Conservation (phyloP, 2,329 filamentous ascomycete genomes). For the Exophiala viscosa region DNA sequence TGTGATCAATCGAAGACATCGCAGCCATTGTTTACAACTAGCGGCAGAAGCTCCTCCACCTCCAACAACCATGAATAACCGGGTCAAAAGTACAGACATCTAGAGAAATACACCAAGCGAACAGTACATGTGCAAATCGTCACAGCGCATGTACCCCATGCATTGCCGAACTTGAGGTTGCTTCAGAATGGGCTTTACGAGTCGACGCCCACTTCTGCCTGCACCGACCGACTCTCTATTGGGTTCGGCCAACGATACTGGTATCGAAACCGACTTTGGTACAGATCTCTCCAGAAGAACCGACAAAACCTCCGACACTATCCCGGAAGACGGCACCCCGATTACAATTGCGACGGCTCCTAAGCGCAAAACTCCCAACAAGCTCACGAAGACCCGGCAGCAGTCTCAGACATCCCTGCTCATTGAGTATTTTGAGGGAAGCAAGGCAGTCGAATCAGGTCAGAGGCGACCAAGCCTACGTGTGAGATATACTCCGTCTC, state of each 20-base stretch:
- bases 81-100: slow-evolving; percentile 6
- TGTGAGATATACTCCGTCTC: slow-evolving; percentile 74
- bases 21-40: slow-evolving; percentile 14
- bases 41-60: neutral
- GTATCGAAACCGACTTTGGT: slow-evolving; percentile 45
- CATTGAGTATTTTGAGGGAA: slow-evolving; percentile 91
- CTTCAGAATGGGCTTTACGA: slow-evolving; percentile 47
- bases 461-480: slow-evolving; percentile 77
- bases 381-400: slow-evolving; percentile 50
- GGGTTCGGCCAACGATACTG: slow-evolving; percentile 41
- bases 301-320: slow-evolving; percentile 49
- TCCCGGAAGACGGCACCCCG: slow-evolving; percentile 61
- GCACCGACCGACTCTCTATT: slow-evolving; percentile 46
- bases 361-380: slow-evolving; percentile 61
- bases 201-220: slow-evolving; percentile 47
- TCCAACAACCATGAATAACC: slow-evolving; percentile 8
- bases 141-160: slow-evolving; percentile 15
- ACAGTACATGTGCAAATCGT: slow-evolving; percentile 9
- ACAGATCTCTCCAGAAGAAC: slow-evolving; percentile 50
- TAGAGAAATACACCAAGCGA: neutral
- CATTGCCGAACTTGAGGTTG: slow-evolving; percentile 10
- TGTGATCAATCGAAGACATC: neutral
- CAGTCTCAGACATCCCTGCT: slow-evolving; percentile 83
- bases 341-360: slow-evolving; percentile 80
- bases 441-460: slow-evolving; percentile 55